Evolutionary conservation across 176 grass and related monocot species (phyloP).

Genomic region (Triticum turgidum): DNA sequence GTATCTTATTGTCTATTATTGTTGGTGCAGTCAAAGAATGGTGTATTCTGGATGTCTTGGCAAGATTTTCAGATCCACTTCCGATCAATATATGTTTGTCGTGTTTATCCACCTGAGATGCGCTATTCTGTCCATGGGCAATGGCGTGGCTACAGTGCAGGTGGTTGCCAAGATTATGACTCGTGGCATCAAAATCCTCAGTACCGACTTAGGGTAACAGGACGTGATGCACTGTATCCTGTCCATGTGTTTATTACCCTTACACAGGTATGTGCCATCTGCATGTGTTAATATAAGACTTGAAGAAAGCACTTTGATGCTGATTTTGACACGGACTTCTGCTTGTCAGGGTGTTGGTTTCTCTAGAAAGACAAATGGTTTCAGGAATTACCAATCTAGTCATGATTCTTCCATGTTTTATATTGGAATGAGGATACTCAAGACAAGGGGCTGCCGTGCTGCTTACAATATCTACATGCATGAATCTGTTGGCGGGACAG

Average conservation of each 20-base stretch:
- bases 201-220: conserved; percentile 82
- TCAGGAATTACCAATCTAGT: conserved; percentile 94
- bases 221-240: conserved; percentile 72
- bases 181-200: conserved; percentile 99
- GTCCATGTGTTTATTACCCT: conserved; percentile 98
- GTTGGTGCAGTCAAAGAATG: conserved; percentile 79
- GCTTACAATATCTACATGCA: conserved; percentile 99
- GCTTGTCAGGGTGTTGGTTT: conserved; percentile 92
- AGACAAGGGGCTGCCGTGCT: conserved; percentile 84
- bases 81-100: conserved; percentile 96
- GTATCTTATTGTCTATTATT: conserved; percentile 26
- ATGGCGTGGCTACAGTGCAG: conserved; percentile 91
- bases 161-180: conserved; percentile 98
- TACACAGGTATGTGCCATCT: conserved; percentile 75
- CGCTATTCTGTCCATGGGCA: conserved; percentile 93
- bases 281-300: conserved; percentile 3
- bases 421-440: conserved; percentile 98
- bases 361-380: conserved; percentile 86
- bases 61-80: conserved; percentile 99
- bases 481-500: conserved; percentile 93
- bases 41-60: conserved; percentile 99
- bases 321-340: conserved; percentile 27
- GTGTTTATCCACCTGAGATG: conserved; percentile 96
- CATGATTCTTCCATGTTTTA: conserved; percentile 97
- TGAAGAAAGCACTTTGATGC: conserved; percentile 12